A percentile compares a stretch with the other conserved stretches of the same genome.
phyloP scores from a whole-genome alignment of 495 filamentous ascomycete genomes.

The Recurvomyces mirabilis region DNA sequence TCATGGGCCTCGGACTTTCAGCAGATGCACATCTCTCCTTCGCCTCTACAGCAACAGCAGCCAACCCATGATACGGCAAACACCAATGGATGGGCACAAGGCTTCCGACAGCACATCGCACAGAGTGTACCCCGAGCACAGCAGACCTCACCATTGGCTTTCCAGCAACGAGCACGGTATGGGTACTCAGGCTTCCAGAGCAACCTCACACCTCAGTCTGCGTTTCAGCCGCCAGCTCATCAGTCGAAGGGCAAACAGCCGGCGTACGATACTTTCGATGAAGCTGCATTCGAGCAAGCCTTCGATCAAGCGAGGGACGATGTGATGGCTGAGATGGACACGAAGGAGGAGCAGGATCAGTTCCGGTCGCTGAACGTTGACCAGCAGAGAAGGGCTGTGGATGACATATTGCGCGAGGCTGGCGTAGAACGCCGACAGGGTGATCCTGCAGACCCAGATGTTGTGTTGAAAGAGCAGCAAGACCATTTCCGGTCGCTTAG shows the following conservation, averaged over 20 bases:
- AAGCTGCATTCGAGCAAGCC: constrained; percentile 52
- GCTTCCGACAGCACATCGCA: constrained; percentile 13
- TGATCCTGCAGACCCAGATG: no score
- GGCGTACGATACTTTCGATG: constrained; percentile 36
- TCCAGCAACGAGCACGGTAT: constrained; percentile 25
- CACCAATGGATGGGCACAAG: constrained; percentile 15
- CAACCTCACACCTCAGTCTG: constrained; percentile 1
- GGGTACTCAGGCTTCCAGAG: constrained; percentile 19
- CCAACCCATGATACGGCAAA: neutral
- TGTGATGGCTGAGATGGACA: constrained; percentile 13
- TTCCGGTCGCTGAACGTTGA: no score
- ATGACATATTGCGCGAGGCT: neutral
- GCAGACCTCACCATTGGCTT: constrained; percentile 11
- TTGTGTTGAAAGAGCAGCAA: no score
- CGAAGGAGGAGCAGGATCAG: neutral
- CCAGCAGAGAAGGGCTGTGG: neutral
- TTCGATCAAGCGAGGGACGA: constrained; percentile 35
- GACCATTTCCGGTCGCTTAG: no score
- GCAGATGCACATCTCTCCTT: constrained; percentile 24
- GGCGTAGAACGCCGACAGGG: no score
- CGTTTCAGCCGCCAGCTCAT: neutral
- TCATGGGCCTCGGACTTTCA: constrained; percentile 35
- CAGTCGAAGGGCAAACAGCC: constrained; percentile 15
- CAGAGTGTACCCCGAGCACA: constrained; percentile 5
- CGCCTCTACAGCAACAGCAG: constrained; percentile 7